Conservation (phyloP, 2,329 filamentous ascomycete genomes). For the Fusarium vanettenii region DNA sequence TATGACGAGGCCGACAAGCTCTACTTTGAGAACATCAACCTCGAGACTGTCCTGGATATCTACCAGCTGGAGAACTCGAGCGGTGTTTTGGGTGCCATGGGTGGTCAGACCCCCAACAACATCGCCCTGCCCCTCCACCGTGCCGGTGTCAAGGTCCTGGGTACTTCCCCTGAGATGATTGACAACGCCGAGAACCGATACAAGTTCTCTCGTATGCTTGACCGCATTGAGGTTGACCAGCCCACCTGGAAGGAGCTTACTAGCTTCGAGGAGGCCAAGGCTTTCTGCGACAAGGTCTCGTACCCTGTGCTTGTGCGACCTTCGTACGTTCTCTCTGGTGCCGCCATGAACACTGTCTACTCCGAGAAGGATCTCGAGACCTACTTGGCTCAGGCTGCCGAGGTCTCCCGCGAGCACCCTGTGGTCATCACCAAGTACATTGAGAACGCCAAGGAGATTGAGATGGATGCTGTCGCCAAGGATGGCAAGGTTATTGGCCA, state of each 20-base stretch:
- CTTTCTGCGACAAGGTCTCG: conserved; percentile 87
- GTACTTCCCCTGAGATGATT: conserved; percentile 99
- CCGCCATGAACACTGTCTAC: conserved; percentile 99
- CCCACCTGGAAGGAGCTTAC: conserved; percentile 98
- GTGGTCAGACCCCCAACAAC: conserved; percentile 97
- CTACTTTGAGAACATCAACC: conserved; percentile 95
- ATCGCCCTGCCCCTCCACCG: conserved; percentile 91
- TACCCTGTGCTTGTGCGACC: conserved; percentile 96
- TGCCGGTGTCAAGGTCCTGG: conserved; percentile 90
- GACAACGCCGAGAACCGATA: conserved; percentile 97
- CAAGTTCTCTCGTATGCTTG: conserved; percentile 98
- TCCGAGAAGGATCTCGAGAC: conserved; percentile 90
- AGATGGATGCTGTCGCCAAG: conserved; percentile 97
- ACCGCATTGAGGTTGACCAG: conserved; percentile 94
- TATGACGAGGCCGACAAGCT: conserved; percentile 94
- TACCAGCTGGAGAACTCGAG: conserved; percentile 87
- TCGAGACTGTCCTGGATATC: conserved; percentile 92
- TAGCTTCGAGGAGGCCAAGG: conserved; percentile 88
- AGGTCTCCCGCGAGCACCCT: conserved; percentile 94
- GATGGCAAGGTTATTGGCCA: conserved; percentile 92
- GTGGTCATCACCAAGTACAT: conserved; percentile 99
- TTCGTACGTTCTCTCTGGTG: conserved; percentile 96
- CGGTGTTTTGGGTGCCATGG: conserved; percentile 94
- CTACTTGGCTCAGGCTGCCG: conserved; percentile 89
- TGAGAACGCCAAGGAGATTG: conserved; percentile 98